Evolutionary conservation across 1,139 yeast genomes (phyloP).

Genomic region (Yamadazyma diospyri): DNA sequence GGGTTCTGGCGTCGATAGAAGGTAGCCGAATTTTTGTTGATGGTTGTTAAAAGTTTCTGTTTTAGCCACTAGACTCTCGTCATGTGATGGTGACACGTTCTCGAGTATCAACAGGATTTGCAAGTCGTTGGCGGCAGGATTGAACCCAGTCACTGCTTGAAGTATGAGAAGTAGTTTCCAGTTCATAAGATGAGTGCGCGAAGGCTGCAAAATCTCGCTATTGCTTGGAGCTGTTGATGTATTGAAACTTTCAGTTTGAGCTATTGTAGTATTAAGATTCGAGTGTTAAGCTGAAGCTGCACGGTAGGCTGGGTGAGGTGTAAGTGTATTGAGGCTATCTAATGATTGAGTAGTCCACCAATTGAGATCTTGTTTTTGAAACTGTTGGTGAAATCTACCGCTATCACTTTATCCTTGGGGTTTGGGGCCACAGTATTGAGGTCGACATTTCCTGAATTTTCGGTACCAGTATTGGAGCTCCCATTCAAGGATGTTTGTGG

Average conservation of each 20-base stretch:
- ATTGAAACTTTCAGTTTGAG: too few species aligned
- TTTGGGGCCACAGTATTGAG: too few species aligned
- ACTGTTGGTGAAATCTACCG: constrained; percentile 25
- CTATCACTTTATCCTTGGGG: constrained; percentile 16
- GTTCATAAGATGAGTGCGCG: too few species aligned
- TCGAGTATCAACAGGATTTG: background rate
- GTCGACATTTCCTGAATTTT: too few species aligned
- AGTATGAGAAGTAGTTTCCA: constrained; percentile 2
- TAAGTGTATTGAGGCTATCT: too few species aligned
- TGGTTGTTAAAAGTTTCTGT: background rate
- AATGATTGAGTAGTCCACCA: constrained; percentile 34
- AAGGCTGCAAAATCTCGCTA: too few species aligned
- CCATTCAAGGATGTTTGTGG: background rate
- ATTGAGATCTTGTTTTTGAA: constrained; percentile 25
- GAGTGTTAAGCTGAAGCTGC: too few species aligned
- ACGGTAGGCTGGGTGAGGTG: too few species aligned
- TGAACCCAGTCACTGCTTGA: background rate
- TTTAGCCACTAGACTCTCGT: background rate
- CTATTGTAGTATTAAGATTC: too few species aligned
- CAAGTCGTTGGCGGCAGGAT: constrained; percentile 1
- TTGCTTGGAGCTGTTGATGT: too few species aligned
- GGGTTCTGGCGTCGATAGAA: too few species aligned
- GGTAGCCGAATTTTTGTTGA: too few species aligned
- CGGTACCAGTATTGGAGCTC: background rate
- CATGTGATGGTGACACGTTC: constrained; percentile 1